Evolutionary conservation across 78 protist genomes (phyloP).

Genomic region (slime mould (Dictyostelium discoideum)): DNA sequence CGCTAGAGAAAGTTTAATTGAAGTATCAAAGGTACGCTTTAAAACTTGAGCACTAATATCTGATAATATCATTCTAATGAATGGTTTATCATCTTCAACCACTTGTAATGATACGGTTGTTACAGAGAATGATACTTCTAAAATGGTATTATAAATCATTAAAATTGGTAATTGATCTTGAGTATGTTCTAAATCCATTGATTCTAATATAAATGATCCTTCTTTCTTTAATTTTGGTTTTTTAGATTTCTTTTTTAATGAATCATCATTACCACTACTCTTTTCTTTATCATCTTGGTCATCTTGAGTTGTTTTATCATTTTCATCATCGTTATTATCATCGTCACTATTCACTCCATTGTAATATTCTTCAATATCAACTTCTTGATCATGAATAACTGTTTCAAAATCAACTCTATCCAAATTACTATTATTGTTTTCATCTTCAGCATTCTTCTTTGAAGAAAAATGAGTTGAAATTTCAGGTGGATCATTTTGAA

Average conservation of each 20-base stretch:
- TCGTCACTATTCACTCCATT: not conserved
- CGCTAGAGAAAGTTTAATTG: constrained; percentile 31
- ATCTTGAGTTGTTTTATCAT: not conserved
- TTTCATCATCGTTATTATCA: not conserved
- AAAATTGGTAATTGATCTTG: constrained; percentile 70
- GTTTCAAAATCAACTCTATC: not conserved
- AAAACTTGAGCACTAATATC: constrained; percentile 51
- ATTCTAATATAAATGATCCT: not conserved
- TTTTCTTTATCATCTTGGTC: not conserved
- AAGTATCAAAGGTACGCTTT: constrained; percentile 46
- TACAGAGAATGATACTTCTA: constrained; percentile 43
- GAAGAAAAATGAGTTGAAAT: not conserved
- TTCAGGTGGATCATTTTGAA: constrained; percentile 51
- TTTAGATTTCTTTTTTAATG: not conserved
- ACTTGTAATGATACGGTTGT: constrained; percentile 17
- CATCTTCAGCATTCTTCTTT: not conserved
- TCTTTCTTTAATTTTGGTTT: not conserved
- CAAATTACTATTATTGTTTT: not conserved
- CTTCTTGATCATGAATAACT: not conserved
- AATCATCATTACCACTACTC: not conserved
- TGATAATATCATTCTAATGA: constrained; percentile 43
- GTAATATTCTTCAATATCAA: not conserved
- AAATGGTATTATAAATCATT: constrained; percentile 61
- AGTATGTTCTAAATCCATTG: constrained; percentile 45
- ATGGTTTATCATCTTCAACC: constrained; percentile 35